Evolutionary conservation across 768 basidiomycete species (phyloP).

Genomic region (Agaricus sinodeliciosus): DNA sequence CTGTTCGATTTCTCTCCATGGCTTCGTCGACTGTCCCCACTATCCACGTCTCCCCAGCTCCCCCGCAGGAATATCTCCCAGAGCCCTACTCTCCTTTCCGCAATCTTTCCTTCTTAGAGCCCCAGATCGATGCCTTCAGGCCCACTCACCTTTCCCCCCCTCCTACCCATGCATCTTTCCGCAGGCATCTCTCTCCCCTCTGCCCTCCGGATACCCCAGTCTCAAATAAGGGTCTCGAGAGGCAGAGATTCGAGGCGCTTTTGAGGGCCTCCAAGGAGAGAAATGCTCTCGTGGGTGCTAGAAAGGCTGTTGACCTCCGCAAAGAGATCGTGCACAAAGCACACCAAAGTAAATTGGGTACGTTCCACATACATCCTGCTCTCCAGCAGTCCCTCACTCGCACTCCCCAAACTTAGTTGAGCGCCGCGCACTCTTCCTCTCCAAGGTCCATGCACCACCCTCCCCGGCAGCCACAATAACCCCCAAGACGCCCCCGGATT

Average conservation of each 20-base stretch:
- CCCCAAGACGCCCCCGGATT: constrained; percentile 64
- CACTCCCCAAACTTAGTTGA: constrained; percentile 40
- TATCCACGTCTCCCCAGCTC: constrained; percentile 66
- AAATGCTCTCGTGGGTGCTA: constrained; percentile 33
- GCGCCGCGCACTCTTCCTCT: constrained; percentile 69
- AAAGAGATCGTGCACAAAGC: constrained; percentile 70
- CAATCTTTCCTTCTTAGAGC: constrained; percentile 20
- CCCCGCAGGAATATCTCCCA: constrained; percentile 39
- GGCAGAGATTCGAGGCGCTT: constrained; percentile 56
- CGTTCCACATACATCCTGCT: constrained; percentile 18
- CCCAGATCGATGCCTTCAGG: constrained; percentile 48
- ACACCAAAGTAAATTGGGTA: constrained; percentile 72
- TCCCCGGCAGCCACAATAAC: constrained; percentile 49
- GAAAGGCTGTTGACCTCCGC: constrained; percentile 52
- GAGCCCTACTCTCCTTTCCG: constrained; percentile 64
- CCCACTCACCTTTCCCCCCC: constrained; percentile 54
- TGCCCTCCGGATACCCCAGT: constrained; percentile 31
- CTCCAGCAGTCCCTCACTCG: not conserved
- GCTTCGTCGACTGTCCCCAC: constrained; percentile 46
- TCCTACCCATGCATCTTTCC: constrained; percentile 36
- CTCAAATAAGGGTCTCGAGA: constrained; percentile 49
- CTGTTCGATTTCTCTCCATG: constrained; percentile 28
- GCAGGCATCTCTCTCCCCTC: constrained; percentile 44
- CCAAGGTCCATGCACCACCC: constrained; percentile 63
- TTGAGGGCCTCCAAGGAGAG: constrained; percentile 56